These are phyloP conservation scores for Coemansia sp. DNA, from an alignment of 192 early-diverging fungal species.

Conservation along the genomic window DNA sequence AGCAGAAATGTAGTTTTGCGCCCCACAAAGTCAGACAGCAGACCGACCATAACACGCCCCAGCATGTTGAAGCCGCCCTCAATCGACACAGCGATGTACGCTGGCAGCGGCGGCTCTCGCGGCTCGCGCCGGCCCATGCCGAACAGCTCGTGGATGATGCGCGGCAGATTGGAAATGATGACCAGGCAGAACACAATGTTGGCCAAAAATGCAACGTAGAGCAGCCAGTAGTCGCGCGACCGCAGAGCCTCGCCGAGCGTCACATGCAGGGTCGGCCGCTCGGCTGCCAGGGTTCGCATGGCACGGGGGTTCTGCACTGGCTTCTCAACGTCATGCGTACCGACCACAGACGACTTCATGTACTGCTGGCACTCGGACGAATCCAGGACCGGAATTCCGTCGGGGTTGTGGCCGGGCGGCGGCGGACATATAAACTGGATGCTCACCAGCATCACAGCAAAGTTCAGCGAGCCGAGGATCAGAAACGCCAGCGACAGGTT, in stretches of 20 bases:
- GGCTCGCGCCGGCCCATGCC: conserved; percentile 43
- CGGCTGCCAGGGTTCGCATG: not conserved
- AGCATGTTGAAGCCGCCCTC: conserved; percentile 64
- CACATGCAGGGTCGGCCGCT: conserved; percentile 47
- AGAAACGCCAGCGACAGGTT: conserved; percentile 65
- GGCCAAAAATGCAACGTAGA: conserved; percentile 61
- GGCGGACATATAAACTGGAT: conserved; percentile 62
- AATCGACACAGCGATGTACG: conserved; percentile 58
- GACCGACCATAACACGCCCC: conserved; percentile 58
- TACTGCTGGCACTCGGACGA: conserved; percentile 7
- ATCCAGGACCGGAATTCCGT: conserved; percentile 58
- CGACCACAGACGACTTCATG: not conserved
- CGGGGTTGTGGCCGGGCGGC: conserved; percentile 65
- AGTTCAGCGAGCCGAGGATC: conserved; percentile 64
- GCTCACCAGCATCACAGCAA: conserved; percentile 59
- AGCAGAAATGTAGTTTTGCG: conserved; percentile 68
- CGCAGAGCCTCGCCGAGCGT: conserved; percentile 56
- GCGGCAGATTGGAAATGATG: conserved; percentile 59
- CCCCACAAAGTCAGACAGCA: conserved; percentile 57
- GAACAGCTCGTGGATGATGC: conserved; percentile 58
- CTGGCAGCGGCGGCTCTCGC: conserved; percentile 21
- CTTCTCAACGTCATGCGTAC: not conserved
- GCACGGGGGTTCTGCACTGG: not conserved
- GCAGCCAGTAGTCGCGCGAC: conserved; percentile 63
- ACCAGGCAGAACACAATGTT: conserved; percentile 66